Base-by-base conservation (phyloP, 2,329 filamentous ascomycete genomes). In the Colletotrichum plurivorum region DNA sequence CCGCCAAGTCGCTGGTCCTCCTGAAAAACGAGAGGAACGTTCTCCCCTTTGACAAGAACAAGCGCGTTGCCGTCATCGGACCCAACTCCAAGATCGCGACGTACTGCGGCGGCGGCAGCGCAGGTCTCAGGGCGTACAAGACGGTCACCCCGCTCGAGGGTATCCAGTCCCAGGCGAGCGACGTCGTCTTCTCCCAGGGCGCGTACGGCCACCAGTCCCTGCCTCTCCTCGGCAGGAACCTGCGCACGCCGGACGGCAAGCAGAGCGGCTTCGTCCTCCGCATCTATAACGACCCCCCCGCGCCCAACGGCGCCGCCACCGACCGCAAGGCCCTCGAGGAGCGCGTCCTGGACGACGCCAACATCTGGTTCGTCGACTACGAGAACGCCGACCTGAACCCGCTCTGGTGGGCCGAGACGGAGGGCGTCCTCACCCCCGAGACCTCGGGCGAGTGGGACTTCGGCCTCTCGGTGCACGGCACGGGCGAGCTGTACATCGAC, bases 11-110 rank as follows among this genome's bases (percentile, higher is more conserved):
- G 2, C 89, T 93, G 12, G 92, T 94, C 1, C 83, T 94, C 13
- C 81, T 94, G 53, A 94, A 94, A 80, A 95, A 95, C 71, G 87
- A 93, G 15, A 85, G 85, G 27, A 82, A 82, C 10, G 77, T 90
- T 0, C 82, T 95, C 1, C 93, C 93, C 0, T 78, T 92, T 3
- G 85, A 69, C 4, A 74, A 70, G 8, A 72, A 72, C 22, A 75
- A 75, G 7, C 58, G 64, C 43, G 78, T 86, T 13, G 82, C 86
- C 12, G 81, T 88, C 18, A 87, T 89, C 66, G 87, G 86, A 3
- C 85, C 86, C 13, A 88, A 88, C 66, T 80, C 86, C 12, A 85
- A 83, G 57, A 77, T 74, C 5, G 63, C 76, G 2, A 73, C 74
- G 2, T 75, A 75, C n/a, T 77, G 75, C 55, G 79, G 79, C 5